Percentiles rank a stretch among this genome's conserved stretches.
Evolutionary conservation across 2,329 filamentous ascomycete genomes (phyloP).

Genomic region (Ceratocystiopsis minuta): DNA sequence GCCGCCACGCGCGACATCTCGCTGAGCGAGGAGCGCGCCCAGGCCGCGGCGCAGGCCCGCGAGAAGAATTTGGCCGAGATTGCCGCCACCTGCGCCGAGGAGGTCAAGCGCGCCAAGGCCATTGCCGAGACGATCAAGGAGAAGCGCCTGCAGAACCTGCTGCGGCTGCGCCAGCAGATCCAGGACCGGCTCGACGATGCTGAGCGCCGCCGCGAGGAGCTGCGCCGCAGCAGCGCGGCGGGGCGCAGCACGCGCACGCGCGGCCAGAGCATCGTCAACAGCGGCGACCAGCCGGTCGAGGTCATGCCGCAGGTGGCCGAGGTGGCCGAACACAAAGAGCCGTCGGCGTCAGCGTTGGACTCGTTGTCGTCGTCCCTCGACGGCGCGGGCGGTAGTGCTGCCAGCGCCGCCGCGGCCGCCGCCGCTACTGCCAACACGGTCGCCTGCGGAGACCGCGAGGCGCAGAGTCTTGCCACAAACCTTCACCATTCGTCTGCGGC

Average conservation of each 20-base stretch:
- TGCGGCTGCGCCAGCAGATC: slow-evolving; percentile 53
- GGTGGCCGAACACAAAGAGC: slow-evolving; percentile 31
- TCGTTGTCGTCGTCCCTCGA: not conserved
- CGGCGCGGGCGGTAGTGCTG: not conserved
- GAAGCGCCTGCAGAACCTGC: slow-evolving; percentile 56
- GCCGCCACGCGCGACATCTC: slow-evolving; percentile 45
- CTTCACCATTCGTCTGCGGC: too few relatives aligned
- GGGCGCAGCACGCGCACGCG: slow-evolving; percentile 28
- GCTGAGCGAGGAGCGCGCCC: slow-evolving; percentile 55
- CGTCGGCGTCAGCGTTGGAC: slow-evolving; percentile 5
- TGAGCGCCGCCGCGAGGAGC: slow-evolving; percentile 49
- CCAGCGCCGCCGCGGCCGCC: too few relatives aligned
- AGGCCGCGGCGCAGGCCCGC: slow-evolving; percentile 60
- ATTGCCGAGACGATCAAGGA: slow-evolving; percentile 70
- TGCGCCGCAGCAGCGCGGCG: slow-evolving; percentile 37
- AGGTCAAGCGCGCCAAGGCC: slow-evolving; percentile 66
- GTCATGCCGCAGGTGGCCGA: slow-evolving; percentile 31
- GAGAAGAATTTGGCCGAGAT: slow-evolving; percentile 71
- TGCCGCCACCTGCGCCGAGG: slow-evolving; percentile 62
- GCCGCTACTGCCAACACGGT: too few relatives aligned
- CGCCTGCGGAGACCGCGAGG: too few relatives aligned
- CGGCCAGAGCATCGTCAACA: slow-evolving; percentile 34
- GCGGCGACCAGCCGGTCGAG: slow-evolving; percentile 30
- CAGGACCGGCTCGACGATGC: slow-evolving; percentile 61
- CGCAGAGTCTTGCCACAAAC: too few relatives aligned